phyloP scores from a whole-genome alignment of 2,329 filamentous ascomycete species.

The Aspergillus pseudoviridinutans region DNA sequence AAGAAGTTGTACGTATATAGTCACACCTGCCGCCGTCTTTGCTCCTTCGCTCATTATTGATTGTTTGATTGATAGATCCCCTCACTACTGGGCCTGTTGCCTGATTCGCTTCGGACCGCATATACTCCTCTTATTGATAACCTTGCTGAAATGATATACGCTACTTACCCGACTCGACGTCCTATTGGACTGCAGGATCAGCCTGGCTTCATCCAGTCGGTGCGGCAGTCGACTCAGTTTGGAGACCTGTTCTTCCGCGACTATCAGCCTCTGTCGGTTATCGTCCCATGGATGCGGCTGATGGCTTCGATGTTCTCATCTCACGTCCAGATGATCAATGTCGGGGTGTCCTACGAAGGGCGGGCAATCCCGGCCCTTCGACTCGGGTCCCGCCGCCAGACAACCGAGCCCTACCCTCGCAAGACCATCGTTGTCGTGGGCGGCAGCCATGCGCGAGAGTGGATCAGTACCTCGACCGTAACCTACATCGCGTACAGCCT shows the following conservation, averaged over 20 bases:
- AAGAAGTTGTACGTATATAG: constrained; percentile 60
- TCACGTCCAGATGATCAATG: constrained; percentile 66
- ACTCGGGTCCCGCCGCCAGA: constrained; percentile 60
- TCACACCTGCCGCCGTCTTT: background rate
- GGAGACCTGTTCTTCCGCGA: constrained; percentile 81
- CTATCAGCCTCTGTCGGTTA: constrained; percentile 83
- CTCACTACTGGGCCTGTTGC: constrained; percentile 75
- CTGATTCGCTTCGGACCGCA: constrained; percentile 64
- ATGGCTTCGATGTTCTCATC: constrained; percentile 86
- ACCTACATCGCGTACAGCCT: constrained; percentile 88
- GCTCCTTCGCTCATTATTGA: background rate
- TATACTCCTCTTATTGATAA: constrained; percentile 77
- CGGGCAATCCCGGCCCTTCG: constrained; percentile 79
- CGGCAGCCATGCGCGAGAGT: constrained; percentile 90
- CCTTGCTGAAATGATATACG: constrained; percentile 70
- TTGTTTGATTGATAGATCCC: constrained; percentile 47
- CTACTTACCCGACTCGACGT: constrained; percentile 62
- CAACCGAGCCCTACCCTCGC: constrained; percentile 48
- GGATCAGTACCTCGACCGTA: constrained; percentile 89
- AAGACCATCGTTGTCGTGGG: constrained; percentile 80
- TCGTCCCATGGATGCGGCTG: constrained; percentile 87
- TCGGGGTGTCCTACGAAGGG: constrained; percentile 85
- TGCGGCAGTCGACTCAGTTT: constrained; percentile 30
- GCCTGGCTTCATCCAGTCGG: constrained; percentile 26
- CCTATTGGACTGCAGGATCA: constrained; percentile 25